These are phyloP conservation scores for Phytophthora pini DNA, from an alignment of 352 stramenopile genomes.

Conservation along the genomic window DNA sequence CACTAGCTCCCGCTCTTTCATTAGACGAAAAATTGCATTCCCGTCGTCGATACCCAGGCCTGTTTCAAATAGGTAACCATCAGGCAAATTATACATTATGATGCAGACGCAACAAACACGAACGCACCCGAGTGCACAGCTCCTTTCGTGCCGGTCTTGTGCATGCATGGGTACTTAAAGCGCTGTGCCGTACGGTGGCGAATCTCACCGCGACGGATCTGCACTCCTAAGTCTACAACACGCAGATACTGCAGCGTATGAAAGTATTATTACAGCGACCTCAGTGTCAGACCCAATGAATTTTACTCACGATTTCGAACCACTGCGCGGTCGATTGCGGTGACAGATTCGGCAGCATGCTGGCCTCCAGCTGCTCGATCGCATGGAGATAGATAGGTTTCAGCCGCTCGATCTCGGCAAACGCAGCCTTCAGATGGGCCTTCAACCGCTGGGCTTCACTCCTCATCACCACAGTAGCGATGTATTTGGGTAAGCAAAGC, in stretches of 20 bases:
- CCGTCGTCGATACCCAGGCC: constrained; percentile 81
- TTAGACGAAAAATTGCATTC: constrained; percentile 59
- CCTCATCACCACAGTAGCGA: constrained; percentile 6
- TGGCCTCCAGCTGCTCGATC: constrained; percentile 57
- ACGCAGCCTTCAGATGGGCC: constrained; percentile 51
- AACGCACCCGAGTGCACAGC: constrained; percentile 59
- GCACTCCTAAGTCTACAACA: constrained; percentile 64
- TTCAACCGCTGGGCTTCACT: constrained; percentile 41
- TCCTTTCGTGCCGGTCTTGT: constrained; percentile 67
- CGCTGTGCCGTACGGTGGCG: constrained; percentile 50
- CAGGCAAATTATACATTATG: neutral
- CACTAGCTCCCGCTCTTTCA: constrained; percentile 48
- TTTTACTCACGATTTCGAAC: constrained; percentile 62
- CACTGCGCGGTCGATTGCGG: constrained; percentile 48
- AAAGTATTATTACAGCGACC: no score
- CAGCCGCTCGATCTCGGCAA: constrained; percentile 62
- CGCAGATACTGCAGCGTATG: constrained; percentile 60
- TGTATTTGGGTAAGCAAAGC: neutral
- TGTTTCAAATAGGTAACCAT: constrained; percentile 14
- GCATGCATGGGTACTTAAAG: constrained; percentile 57
- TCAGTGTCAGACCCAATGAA: no score
- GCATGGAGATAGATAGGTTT: constrained; percentile 37
- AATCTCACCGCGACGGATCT: constrained; percentile 79
- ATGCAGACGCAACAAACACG: neutral
- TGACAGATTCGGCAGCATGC: constrained; percentile 45